Evolutionary conservation across 164 flowering plant species (phyloP), one percentile per base, ranked within the genome.

Genomic region (Saururus chinensis): DNA sequence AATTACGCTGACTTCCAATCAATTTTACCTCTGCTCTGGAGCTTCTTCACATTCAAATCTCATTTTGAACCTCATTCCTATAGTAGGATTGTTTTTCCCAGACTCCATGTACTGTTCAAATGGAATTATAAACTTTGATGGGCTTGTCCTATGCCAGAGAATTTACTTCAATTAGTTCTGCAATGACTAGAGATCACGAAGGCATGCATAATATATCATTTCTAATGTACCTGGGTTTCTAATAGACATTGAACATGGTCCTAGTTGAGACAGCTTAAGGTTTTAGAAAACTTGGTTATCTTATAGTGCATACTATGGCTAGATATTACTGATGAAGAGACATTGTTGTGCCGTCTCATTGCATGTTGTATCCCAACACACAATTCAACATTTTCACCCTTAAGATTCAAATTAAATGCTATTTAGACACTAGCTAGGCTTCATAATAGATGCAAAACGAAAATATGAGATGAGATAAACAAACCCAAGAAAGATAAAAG

Each of bases 11-110:
- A 30, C 4, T 30, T 30, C 37, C 37, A 30, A 7, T 10, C 40
- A 30, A 40, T n/a, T 17, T 61, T 76, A 95, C 99, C 99, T 82
- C 75, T 95, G 99, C 66, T 95, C 99, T 40, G 99, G 99, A 73
- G 99, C 95, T 75, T 90, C 97, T 77, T 95, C 99, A 41, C 96
- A 97, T 79, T 95, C 99, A 71, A 93, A 93, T 66, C 91, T 84
- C 98, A 93, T 93, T 73, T 90, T 93, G 64, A 93, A 93, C 67
- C 99, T 76, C 96, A 84, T 84, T 17, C 99, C 99, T n/a, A 91
- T 84, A 14, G 89, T 75, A 64, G 82, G 83, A 52, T 75, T 82
- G 68, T 69, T 79, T 76, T 89, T 89, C 1, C 80, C 66, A 58
- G 93, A 85, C 72, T 95, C 97, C 87, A 80, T 82, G 67, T 85